These are phyloP conservation scores for Apiotrichum brassicae DNA, from an alignment of 1,284 basidiomycete species.

Conservation along the genomic window DNA sequence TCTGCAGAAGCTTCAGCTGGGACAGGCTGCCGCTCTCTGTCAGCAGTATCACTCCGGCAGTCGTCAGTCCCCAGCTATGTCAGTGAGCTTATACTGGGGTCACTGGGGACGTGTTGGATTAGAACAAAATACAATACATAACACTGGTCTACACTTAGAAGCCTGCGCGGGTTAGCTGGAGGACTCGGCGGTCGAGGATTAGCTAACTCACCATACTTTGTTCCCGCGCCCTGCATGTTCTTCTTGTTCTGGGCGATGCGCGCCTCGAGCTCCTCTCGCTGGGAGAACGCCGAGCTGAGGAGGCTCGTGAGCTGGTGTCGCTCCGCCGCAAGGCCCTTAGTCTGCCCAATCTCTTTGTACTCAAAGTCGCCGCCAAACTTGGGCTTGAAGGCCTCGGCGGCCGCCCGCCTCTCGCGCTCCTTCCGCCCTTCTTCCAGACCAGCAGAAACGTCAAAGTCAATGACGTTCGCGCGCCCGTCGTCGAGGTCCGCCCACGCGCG, in stretches of 20 bases:
- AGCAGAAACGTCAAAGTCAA: constrained; percentile 32
- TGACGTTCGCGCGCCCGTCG: constrained; percentile 20
- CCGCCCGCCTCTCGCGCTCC: constrained; percentile 12
- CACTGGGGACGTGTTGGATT: no score
- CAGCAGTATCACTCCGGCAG: no score
- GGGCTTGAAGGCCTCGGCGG: constrained; percentile 30
- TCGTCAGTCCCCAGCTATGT: no score
- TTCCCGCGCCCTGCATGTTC: constrained; percentile 36
- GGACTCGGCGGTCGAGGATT: no score
- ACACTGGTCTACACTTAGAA: constrained; percentile 4
- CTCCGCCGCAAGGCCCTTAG: constrained; percentile 43
- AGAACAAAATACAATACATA: not conserved
- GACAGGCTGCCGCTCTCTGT: no score
- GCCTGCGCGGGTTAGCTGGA: constrained; percentile 11
- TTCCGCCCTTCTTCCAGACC: constrained; percentile 25
- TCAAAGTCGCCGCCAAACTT: constrained; percentile 31
- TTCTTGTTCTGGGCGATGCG: constrained; percentile 44
- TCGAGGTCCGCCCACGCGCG: constrained; percentile 41
- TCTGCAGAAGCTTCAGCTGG: no score
- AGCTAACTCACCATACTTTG: constrained; percentile 38
- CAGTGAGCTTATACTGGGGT: no score
- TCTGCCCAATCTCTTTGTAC: constrained; percentile 44
- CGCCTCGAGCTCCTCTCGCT: constrained; percentile 41
- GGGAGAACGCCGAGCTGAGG: constrained; percentile 37
- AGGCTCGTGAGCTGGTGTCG: constrained; percentile 44